These are phyloP conservation scores for Yamadazyma kitorensis DNA, from an alignment of 805 yeast species.

Conservation along the genomic window DNA sequence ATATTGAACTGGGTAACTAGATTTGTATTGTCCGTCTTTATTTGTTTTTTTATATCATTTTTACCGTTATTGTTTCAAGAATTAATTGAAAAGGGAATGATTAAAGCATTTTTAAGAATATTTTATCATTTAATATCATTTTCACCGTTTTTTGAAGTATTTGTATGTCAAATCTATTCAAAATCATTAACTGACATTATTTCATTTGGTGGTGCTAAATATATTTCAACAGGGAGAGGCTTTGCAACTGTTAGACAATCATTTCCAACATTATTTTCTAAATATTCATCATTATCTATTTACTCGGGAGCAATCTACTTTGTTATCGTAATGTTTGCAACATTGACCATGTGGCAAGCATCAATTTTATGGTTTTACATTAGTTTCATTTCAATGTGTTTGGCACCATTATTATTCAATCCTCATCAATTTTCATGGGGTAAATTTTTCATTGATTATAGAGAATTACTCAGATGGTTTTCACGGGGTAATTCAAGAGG, in stretches of 20 bases:
- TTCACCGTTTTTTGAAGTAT: conserved; percentile 91
- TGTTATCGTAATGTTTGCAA: conserved; percentile 70
- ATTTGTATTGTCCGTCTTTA: conserved; percentile 84
- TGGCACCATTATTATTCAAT: conserved; percentile 52
- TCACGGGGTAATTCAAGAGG: conserved; percentile 71
- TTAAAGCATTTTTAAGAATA: conserved; percentile 70
- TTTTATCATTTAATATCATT: conserved; percentile 74
- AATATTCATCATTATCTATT: conserved; percentile 73
- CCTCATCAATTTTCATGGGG: conserved; percentile 52
- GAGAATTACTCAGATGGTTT: conserved; percentile 65
- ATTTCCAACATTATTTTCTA: conserved; percentile 68
- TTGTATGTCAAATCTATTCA: conserved; percentile 91
- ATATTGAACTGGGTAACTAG: conserved; percentile 88
- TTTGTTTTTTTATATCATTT: conserved; percentile 90
- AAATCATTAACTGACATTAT: conserved; percentile 71
- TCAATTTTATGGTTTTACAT: conserved; percentile 61
- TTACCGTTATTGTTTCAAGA: conserved; percentile 87
- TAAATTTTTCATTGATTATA: conserved; percentile 48
- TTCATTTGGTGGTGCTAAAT: conserved; percentile 87
- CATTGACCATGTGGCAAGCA: conserved; percentile 78
- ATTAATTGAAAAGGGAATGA: conserved; percentile 76
- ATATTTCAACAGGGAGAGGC: conserved; percentile 91
- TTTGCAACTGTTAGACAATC: conserved; percentile 82
- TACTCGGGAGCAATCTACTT: conserved; percentile 73
- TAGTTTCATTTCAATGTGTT: conserved; percentile 43